Conservation (phyloP, 73 alveolate genomes). For the Tetrahymena elliotti region DNA sequence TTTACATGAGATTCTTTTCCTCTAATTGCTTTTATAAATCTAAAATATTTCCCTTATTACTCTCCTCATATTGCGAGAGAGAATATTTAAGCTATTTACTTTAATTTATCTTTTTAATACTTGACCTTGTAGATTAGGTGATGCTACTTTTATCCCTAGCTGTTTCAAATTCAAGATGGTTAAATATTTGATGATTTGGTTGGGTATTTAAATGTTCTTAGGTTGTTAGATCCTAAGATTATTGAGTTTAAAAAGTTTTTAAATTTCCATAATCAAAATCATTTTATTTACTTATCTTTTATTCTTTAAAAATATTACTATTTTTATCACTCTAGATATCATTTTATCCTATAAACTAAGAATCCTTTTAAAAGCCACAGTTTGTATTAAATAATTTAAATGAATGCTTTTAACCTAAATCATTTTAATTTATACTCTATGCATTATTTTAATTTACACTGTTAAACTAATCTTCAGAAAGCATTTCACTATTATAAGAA, state of each 20-base stretch:
- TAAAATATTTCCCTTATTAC: neutral
- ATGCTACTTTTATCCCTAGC: neutral
- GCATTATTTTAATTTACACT: neutral
- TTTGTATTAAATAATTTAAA: too few species aligned
- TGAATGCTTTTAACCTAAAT: neutral
- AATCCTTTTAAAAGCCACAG: neutral
- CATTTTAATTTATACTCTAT: neutral
- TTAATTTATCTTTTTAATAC: neutral
- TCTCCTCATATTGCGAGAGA: neutral
- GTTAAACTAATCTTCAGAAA: neutral
- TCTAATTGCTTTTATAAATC: neutral
- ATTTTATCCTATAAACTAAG: neutral
- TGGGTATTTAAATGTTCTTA: neutral
- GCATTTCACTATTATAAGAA: neutral
- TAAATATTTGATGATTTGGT: neutral
- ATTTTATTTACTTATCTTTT: neutral
- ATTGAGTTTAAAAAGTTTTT: neutral
- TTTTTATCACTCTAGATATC: neutral
- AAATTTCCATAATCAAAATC: neutral
- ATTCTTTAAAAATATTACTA: neutral
- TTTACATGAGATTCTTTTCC: neutral
- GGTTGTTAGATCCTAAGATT: neutral
- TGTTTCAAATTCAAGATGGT: neutral
- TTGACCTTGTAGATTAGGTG: neutral
- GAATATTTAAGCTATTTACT: neutral